Percentiles rank a stretch among this genome's conserved stretches.
These are phyloP conservation scores for Xylaria hypoxylon DNA, from an alignment of 2,329 filamentous ascomycete genomes.

Conservation along the genomic window DNA sequence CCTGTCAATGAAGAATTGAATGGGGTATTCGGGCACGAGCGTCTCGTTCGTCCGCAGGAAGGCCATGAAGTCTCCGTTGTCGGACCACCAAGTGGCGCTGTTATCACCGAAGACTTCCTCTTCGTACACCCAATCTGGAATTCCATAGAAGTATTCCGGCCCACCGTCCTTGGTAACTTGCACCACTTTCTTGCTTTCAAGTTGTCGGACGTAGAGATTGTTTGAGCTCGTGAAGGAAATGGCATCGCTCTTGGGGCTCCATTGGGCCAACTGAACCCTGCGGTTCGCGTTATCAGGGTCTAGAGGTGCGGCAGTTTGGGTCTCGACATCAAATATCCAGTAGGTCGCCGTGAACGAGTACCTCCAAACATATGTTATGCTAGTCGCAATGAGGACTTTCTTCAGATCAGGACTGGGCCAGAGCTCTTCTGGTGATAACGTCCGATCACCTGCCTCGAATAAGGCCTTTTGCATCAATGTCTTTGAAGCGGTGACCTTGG, in stretches of 20 bases:
- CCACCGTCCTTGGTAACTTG: slow-evolving; percentile 90
- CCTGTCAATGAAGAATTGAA: slow-evolving; percentile 91
- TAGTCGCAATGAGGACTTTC: slow-evolving; percentile 84
- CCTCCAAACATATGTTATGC: slow-evolving; percentile 82
- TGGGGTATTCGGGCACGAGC: slow-evolving; percentile 87
- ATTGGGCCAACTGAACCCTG: slow-evolving; percentile 84
- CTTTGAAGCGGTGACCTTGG: slow-evolving; percentile 62
- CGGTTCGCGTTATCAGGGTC: slow-evolving; percentile 74
- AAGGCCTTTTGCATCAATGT: slow-evolving; percentile 78
- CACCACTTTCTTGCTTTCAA: slow-evolving; percentile 67
- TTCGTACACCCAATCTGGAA: slow-evolving; percentile 98
- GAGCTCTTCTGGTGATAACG: slow-evolving; percentile 68
- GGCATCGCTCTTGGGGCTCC: slow-evolving; percentile 88
- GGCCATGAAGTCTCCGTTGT: slow-evolving; percentile 87
- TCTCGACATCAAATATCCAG: slow-evolving; percentile 91
- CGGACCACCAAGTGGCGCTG: slow-evolving; percentile 94
- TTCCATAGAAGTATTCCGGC: slow-evolving; percentile 89
- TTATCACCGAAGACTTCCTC: slow-evolving; percentile 82
- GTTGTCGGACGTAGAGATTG: slow-evolving; percentile 84
- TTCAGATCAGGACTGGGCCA: slow-evolving; percentile 86
- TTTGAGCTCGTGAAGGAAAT: slow-evolving; percentile 92
- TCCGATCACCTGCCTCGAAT: slow-evolving; percentile 70
- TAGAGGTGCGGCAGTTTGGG: slow-evolving; percentile 80
- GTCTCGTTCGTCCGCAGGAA: slow-evolving; percentile 96
- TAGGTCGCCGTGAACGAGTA: slow-evolving; percentile 89